Percentiles rank a stretch among this genome's conserved stretches.
Evolutionary conservation across 2,329 filamentous ascomycete species (phyloP).

Genomic region (Septoria petroselini): DNA sequence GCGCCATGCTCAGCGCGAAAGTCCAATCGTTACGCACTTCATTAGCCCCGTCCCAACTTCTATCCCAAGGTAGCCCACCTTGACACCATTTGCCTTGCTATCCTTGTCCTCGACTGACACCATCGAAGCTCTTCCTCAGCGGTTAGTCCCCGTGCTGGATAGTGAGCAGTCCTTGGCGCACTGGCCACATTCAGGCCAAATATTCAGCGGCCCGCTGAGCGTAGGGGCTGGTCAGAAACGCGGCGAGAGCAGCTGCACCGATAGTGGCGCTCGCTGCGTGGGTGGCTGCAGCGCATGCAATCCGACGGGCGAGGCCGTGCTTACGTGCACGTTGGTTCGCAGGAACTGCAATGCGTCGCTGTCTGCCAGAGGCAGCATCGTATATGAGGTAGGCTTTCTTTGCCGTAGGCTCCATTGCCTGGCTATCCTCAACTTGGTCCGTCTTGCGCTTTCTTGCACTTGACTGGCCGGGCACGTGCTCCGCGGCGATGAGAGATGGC

Average conservation of each 20-base stretch:
- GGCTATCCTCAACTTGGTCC: conserved; percentile 6
- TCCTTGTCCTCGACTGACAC: neutral
- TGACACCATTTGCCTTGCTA: too few species aligned
- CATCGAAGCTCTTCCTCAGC: neutral
- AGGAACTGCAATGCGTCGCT: conserved; percentile 6
- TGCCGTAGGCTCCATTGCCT: conserved; percentile 7
- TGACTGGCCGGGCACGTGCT: neutral
- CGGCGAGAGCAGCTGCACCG: conserved; percentile 29
- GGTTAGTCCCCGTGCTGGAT: neutral
- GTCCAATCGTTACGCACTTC: too few species aligned
- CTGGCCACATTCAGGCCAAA: conserved; percentile 16
- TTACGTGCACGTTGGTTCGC: conserved; percentile 1
- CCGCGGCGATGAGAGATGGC: neutral
- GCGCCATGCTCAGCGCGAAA: too few species aligned
- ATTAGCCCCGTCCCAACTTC: too few species aligned
- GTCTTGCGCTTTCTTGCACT: conserved; percentile 31
- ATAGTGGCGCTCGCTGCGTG: conserved; percentile 24
- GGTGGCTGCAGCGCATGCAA: conserved; percentile 19
- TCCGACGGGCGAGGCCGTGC: conserved; percentile 12
- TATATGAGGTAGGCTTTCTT: conserved; percentile 19
- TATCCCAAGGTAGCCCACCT: too few species aligned
- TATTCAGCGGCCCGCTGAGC: conserved; percentile 29
- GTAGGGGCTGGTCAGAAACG: conserved; percentile 31
- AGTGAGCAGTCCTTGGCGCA: neutral
- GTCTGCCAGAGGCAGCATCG: conserved; percentile 8